phyloP scores from a whole-genome alignment of 768 basidiomycete species.

The Fomitopsis serialis region DNA sequence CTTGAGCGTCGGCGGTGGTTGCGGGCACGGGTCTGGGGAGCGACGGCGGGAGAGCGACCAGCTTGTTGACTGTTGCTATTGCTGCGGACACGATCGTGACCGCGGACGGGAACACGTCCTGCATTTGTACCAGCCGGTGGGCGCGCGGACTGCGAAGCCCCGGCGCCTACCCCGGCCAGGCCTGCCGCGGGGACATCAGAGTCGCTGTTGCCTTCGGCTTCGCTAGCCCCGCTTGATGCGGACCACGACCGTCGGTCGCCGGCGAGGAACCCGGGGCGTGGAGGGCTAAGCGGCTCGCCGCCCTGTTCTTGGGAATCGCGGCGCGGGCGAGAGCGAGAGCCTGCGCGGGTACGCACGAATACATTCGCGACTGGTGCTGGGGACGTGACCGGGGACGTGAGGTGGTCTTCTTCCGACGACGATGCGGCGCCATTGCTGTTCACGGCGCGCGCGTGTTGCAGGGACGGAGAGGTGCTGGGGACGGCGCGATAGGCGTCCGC shows the following conservation, averaged over 20 bases:
- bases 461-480: constrained; percentile 13
- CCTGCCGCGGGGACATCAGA: constrained; percentile 13
- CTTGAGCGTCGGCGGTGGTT: constrained; percentile 19
- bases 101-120: neutral
- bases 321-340: neutral
- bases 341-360: constrained; percentile 9
- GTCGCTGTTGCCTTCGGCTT: constrained; percentile 19
- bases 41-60: constrained; percentile 3
- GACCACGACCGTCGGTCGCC: constrained; percentile 19
- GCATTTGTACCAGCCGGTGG: neutral
- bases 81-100: neutral
- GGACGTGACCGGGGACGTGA: constrained; percentile 10
- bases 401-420: constrained; percentile 19
- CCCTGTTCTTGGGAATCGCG: neutral
- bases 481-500: constrained; percentile 24
- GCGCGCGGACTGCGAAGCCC: constrained; percentile 1
- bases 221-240: constrained; percentile 8
- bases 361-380: constrained; percentile 10
- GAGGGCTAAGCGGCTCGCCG: constrained; percentile 26
- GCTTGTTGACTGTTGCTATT: neutral
- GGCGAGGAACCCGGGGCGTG: constrained; percentile 34
- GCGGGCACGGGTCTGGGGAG: constrained; percentile 12
- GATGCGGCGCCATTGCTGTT: constrained; percentile 4
- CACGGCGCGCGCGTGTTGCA: constrained; percentile 14
- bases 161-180: constrained; percentile 7